Evolutionary conservation across 306 rosid species (phyloP), one percentile per base, ranked within the genome.

Genomic region (Lathyrus aphaca): DNA sequence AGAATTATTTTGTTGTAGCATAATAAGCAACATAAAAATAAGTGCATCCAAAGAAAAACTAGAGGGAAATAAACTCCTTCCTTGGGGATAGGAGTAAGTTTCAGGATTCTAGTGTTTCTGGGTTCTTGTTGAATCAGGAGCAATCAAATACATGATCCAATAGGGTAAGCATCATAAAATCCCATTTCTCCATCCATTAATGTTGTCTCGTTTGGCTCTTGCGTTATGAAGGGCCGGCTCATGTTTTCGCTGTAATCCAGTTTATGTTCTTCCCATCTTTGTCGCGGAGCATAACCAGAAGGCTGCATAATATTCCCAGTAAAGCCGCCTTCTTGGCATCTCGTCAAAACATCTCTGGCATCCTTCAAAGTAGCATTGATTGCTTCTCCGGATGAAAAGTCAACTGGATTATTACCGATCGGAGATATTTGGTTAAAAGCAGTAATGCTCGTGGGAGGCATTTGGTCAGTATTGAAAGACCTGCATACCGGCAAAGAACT

Each of bases 81-180:
- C 29, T 25, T 25, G 29, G 18, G 17, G 73, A 53, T n/a, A 68
- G 76, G 74, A 61, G 59, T 60, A 50, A 45, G 55, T 48, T 73
- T 68, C 71, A 61, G 3, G 25, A 43, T n/a, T 39, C 37, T 5
- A 19, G 35, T 69, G 77, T 70, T 66, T 29, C 55, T 56, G 17
- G 53, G 51, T 72, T 70, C 75, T 29, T 40, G 35, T 11, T 39
- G 69, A 84, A 79, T 46, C n/a, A 71, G 37, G 68, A 44, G 64
- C 69, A 83, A 70, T 86, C 88, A 86, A 62, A 74, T 80, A 44
- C 88, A 87, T 37, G 91, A 86, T 74, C 96, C 90, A 37, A 87
- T 81, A 12, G 89, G 81, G 82, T 69, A 80, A 21, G 76, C 76
- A 73, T 86, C 91, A 25, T 73, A 8, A 35, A 35, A 83, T 66